Evolutionary conservation across 345 rosid genomes (phyloP).

Genomic region (Corchorus olitorius): DNA sequence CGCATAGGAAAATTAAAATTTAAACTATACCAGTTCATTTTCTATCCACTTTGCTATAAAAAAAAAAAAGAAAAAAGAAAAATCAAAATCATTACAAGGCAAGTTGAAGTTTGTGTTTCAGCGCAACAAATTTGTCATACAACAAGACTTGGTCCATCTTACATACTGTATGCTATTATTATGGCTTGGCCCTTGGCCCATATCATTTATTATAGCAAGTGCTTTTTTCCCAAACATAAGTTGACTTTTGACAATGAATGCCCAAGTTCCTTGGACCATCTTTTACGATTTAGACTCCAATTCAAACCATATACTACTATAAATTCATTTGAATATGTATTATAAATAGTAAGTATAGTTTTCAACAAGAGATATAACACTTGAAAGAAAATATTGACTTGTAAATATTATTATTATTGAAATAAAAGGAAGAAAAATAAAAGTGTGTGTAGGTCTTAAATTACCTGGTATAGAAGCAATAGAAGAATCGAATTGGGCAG

Average conservation of each 20-base stretch:
- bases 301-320: not conserved
- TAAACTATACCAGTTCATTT: not conserved
- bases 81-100: not conserved
- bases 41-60: not conserved
- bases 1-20: not conserved
- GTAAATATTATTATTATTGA: not conserved
- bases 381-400: not conserved
- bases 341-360: too few relatives aligned
- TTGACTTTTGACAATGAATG: not conserved
- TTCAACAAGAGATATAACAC: too few relatives aligned
- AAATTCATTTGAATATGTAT: not conserved
- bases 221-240: not conserved
- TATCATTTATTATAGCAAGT: too few relatives aligned
- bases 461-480: conserved; percentile 7
- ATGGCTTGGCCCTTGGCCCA: not conserved
- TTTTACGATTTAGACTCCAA: not conserved
- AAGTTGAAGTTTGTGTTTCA: not conserved
- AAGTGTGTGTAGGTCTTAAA: not conserved
- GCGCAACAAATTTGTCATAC: not conserved
- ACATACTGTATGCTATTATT: not conserved
- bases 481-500: not conserved
- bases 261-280: not conserved
- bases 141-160: not conserved
- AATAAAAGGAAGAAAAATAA: not conserved
- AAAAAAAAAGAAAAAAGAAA: too few relatives aligned